Evolutionary conservation across 1,284 basidiomycete genomes (phyloP).

Genomic region (Cerrena zonata): DNA sequence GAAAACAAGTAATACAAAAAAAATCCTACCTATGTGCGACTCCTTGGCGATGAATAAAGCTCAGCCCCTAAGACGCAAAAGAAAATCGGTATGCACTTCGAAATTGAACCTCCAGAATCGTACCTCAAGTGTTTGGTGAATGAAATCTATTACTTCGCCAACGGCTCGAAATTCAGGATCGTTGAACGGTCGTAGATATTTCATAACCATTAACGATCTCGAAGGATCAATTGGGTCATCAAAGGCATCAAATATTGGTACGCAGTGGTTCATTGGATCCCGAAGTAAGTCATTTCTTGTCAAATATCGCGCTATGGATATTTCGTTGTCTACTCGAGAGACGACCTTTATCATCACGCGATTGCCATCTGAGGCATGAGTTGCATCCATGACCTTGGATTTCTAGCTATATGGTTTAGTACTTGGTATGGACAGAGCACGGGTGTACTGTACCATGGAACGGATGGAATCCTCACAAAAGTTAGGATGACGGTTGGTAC

Average conservation of each 20-base stretch:
- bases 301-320: slow-evolving; percentile 14
- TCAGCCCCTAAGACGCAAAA: background rate
- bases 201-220: slow-evolving; percentile 24
- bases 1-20: background rate
- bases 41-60: slow-evolving; percentile 2
- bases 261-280: slow-evolving; percentile 25
- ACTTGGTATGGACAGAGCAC: slow-evolving; percentile 1
- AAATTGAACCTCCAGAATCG: background rate
- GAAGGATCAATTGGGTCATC: slow-evolving; percentile 11
- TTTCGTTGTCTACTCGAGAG: slow-evolving; percentile 17
- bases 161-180: slow-evolving; percentile 21
- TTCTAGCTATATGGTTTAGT: background rate
- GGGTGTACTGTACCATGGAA: background rate
- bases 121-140: slow-evolving; percentile 27
- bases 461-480: background rate
- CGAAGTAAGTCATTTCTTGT: slow-evolving; percentile 11
- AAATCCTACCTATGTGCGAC: slow-evolving; percentile 3
- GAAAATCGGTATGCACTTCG: background rate
- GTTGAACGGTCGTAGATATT: slow-evolving; percentile 17
- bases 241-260: slow-evolving; percentile 21
- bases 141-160: slow-evolving; percentile 26
- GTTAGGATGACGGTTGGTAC: background rate
- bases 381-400: slow-evolving; percentile 10
- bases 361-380: slow-evolving; percentile 14
- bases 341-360: slow-evolving; percentile 14